phyloP scores from a whole-genome alignment of 2,329 filamentous ascomycete species.

The Immersiporthe knoxdaviesiana region DNA sequence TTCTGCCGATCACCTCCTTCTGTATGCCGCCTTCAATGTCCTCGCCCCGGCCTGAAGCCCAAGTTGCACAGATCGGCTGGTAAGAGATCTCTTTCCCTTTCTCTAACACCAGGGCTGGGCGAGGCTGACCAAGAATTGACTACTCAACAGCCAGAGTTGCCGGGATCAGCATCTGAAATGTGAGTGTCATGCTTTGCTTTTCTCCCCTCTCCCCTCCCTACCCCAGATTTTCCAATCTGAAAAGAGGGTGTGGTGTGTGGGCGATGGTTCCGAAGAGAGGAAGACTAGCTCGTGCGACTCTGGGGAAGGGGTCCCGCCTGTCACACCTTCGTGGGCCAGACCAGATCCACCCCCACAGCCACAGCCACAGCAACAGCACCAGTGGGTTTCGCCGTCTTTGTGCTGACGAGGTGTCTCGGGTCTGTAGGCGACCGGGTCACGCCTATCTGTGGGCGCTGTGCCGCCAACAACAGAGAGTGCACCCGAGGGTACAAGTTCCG shows the following conservation, averaged over 20 bases:
- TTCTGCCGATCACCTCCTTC: constrained; percentile 1
- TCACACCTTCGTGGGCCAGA: neutral
- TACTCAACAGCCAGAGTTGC: constrained; percentile 46
- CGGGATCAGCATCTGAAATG: constrained; percentile 53
- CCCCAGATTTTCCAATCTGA: neutral
- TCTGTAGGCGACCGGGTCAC: constrained; percentile 45
- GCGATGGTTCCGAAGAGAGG: neutral
- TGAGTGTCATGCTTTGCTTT: constrained; percentile 33
- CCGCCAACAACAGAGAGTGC: constrained; percentile 35
- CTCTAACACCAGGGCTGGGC: no score
- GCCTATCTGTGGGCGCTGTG: constrained; percentile 41
- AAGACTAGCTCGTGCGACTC: neutral
- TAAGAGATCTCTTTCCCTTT: constrained; percentile 13
- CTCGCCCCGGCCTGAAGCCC: constrained; percentile 25
- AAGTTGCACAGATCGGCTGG: constrained; percentile 28
- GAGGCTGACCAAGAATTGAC: constrained; percentile 10
- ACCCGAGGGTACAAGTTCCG: constrained; percentile 41
- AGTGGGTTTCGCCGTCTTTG: neutral
- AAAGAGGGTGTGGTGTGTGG: neutral
- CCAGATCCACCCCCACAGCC: constrained; percentile 6
- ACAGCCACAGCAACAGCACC: neutral
- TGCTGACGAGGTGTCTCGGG: constrained; percentile 9
- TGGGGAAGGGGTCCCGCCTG: neutral
- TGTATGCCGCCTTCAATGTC: constrained; percentile 18
- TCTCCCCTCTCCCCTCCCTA: neutral